A percentile compares a stretch with the other conserved stretches of the same genome.
Conservation (phyloP, 345 rosid species). For the Balakata baccata region DNA sequence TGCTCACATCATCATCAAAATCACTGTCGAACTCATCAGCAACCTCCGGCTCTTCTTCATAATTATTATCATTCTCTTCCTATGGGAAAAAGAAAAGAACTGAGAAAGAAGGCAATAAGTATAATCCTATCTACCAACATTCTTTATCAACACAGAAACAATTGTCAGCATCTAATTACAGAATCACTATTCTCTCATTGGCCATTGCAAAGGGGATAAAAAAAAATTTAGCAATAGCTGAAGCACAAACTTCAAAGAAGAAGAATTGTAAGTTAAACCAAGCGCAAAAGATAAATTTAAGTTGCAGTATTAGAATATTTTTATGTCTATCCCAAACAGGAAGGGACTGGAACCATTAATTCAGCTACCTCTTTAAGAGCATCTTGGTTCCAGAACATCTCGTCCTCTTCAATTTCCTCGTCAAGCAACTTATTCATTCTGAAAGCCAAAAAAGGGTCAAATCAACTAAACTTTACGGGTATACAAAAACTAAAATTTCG, state of each 20-base stretch:
- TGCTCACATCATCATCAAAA: conserved; percentile 83
- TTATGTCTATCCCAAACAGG: neutral
- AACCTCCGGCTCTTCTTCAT: conserved; percentile 71
- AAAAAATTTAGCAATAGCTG: too few species aligned
- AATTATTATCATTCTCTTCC: conserved; percentile 81
- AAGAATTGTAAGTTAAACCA: neutral
- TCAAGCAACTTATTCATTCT: conserved; percentile 90
- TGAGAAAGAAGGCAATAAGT: neutral
- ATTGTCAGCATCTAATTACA: neutral
- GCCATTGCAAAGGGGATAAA: neutral
- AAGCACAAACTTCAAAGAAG: neutral
- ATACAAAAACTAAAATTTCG: neutral
- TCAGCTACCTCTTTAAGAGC: conserved; percentile 74
- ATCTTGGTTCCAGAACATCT: conserved; percentile 89
- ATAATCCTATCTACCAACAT: neutral
- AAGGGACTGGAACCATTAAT: neutral
- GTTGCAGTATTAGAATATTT: too few species aligned
- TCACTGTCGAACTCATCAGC: conserved; percentile 95
- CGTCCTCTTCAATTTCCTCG: conserved; percentile 84
- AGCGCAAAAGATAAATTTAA: too few species aligned
- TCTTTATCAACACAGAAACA: neutral
- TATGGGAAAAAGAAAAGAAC: conserved; percentile 9
- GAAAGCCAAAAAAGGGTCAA: neutral
- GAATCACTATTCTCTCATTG: neutral
- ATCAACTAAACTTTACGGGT: neutral